A percentile compares a stretch with the other conserved stretches of the same genome.
Conservation (phyloP, 2,329 filamentous ascomycete species). For the Rhinocladiella similis region DNA sequence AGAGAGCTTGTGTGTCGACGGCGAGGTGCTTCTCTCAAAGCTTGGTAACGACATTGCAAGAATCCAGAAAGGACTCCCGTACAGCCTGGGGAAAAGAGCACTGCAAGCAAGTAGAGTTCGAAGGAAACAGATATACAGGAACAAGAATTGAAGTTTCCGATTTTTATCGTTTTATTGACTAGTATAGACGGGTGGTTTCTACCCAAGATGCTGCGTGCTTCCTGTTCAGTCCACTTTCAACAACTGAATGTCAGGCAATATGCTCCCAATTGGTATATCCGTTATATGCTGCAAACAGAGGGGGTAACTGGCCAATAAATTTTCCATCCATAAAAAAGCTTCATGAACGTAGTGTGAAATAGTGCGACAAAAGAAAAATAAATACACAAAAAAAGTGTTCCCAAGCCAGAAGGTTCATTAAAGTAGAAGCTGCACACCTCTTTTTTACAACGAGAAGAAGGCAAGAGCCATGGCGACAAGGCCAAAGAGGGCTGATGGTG, state of each 20-base stretch:
- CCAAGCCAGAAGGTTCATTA: not conserved
- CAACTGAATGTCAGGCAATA: not conserved
- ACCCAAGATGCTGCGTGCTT: not conserved
- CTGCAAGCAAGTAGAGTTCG: too few species aligned
- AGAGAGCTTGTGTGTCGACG: not conserved
- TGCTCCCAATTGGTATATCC: not conserved
- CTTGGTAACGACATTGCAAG: not conserved
- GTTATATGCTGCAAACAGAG: conserved; percentile 1
- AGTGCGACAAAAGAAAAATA: not conserved
- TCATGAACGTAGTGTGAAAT: not conserved
- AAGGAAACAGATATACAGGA: too few species aligned
- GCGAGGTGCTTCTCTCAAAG: not conserved
- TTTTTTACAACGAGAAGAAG: not conserved
- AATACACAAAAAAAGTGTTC: not conserved
- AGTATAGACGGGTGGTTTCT: not conserved
- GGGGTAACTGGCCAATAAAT: not conserved
- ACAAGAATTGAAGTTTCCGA: not conserved
- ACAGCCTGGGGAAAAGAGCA: too few species aligned
- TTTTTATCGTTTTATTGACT: conserved; percentile 1
- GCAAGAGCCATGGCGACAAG: conserved; percentile 2
- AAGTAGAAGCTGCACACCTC: not conserved
- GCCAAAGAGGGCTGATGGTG: conserved; percentile 1
- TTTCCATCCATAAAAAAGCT: not conserved
- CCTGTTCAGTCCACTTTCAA: not conserved
- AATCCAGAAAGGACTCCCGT: not conserved